These are phyloP conservation scores for Geotrichum candidum DNA, from an alignment of 1,139 yeast species.

Conservation along the genomic window DNA sequence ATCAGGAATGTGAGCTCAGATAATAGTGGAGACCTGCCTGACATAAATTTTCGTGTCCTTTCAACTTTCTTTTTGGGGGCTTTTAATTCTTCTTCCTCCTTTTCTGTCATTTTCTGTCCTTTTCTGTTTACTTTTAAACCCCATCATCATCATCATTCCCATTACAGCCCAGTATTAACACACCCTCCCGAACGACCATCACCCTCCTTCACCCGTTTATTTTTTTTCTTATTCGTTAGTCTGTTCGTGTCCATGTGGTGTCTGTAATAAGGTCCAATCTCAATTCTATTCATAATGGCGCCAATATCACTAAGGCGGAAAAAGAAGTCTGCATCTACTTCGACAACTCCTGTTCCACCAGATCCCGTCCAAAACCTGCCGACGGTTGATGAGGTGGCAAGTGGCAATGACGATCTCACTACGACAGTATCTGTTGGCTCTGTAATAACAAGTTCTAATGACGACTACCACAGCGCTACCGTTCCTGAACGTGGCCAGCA, in stretches of 20 bases:
- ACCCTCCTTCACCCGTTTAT: neutral
- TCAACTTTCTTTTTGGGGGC: neutral
- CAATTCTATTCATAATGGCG: neutral
- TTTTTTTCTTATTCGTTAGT: no score
- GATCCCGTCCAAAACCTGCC: neutral
- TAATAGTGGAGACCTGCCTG: neutral
- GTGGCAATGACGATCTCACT: neutral
- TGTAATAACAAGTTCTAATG: neutral
- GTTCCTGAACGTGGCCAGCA: neutral
- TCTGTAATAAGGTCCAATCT: neutral
- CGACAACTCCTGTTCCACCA: neutral
- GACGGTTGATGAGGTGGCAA: neutral
- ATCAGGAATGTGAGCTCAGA: neutral
- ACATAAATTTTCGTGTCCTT: neutral
- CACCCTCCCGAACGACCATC: neutral
- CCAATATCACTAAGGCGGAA: conserved; percentile 4
- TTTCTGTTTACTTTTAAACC: neutral
- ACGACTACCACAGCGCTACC: neutral
- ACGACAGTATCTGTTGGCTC: neutral
- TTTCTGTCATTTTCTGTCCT: neutral
- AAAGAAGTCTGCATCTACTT: neutral
- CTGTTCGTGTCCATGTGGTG: neutral
- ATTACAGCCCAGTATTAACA: neutral
- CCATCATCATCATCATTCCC: neutral
- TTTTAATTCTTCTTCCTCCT: neutral